These are phyloP conservation scores for Dendrobium huoshanense DNA, from an alignment of 106 monocot genomes.

Conservation along the genomic window DNA sequence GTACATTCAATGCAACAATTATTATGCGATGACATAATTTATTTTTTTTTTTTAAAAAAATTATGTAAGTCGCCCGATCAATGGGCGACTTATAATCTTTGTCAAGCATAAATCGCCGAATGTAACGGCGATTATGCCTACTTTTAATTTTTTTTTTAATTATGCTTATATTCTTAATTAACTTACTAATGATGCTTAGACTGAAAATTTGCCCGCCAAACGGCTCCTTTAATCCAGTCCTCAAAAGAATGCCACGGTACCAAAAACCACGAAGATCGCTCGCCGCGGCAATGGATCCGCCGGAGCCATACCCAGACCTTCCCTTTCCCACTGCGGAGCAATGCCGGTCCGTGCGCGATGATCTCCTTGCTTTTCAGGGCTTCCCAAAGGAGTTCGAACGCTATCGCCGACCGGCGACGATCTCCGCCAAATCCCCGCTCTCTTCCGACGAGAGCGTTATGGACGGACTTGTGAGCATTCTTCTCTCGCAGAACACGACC, in stretches of 20 bases:
- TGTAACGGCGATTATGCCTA: too few species aligned
- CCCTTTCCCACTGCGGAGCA: constrained; percentile 49
- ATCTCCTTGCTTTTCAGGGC: constrained; percentile 59
- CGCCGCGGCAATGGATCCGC: not conserved
- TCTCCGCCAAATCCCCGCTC: not conserved
- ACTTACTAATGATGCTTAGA: too few species aligned
- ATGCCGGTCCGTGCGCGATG: constrained; percentile 59
- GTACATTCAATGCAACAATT: too few species aligned
- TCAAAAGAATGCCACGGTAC: not conserved
- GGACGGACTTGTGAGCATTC: constrained; percentile 62
- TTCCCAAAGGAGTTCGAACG: constrained; percentile 58
- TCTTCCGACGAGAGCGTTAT: constrained; percentile 34
- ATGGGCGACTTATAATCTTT: too few species aligned
- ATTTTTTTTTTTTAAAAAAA: too few species aligned
- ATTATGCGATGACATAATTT: too few species aligned
- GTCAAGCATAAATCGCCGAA: too few species aligned
- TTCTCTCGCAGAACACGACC: constrained; percentile 88
- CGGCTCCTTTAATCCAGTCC: not conserved
- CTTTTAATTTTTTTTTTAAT: too few species aligned
- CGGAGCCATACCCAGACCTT: constrained; percentile 54
- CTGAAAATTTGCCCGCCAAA: too few species aligned
- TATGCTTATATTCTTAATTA: too few species aligned
- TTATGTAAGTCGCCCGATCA: too few species aligned
- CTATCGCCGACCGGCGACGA: constrained; percentile 9
- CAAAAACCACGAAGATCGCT: not conserved